Percentiles rank a stretch among this genome's conserved stretches.
phyloP scores from a whole-genome alignment of 139 green algal species.

The Micractinium sp. region DNA sequence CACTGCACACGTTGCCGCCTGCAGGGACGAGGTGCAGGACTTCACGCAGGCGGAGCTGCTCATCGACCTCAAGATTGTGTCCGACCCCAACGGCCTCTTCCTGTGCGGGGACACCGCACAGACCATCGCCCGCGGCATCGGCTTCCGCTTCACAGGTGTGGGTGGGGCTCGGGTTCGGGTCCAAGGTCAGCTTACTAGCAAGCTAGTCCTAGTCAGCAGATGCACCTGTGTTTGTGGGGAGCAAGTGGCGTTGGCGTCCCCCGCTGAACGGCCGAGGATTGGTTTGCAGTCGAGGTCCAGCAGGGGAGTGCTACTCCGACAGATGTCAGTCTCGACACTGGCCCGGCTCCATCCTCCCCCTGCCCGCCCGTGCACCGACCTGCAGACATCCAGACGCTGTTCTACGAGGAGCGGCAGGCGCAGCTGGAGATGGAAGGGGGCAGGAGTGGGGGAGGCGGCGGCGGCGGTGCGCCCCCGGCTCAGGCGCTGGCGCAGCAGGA shows the following conservation, averaged over 20 bases:
- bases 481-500: background rate
- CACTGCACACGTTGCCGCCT: too few species aligned
- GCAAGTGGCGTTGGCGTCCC: too few species aligned
- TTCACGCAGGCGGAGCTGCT: constrained; percentile 84
- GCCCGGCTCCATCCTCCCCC: too few species aligned
- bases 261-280: too few species aligned
- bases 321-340: too few species aligned
- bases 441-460: background rate
- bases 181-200: too few species aligned
- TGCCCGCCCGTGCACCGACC: too few species aligned
- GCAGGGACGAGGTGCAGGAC: constrained; percentile 70
- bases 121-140: constrained; percentile 83
- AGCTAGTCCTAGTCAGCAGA: too few species aligned
- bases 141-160: constrained; percentile 69
- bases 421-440: background rate
- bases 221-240: too few species aligned
- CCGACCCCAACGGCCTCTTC: constrained; percentile 69
- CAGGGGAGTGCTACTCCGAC: background rate
- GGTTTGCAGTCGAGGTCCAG: too few species aligned
- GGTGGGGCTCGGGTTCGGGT: too few species aligned
- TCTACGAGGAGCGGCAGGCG: constrained; percentile 51
- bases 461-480: background rate
- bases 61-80: constrained; percentile 63
- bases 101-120: constrained; percentile 84
- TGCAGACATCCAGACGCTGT: constrained; percentile 62